Base-by-base conservation (phyloP, 108 stramenopile species). In the Nitzschia inconspicua region DNA sequence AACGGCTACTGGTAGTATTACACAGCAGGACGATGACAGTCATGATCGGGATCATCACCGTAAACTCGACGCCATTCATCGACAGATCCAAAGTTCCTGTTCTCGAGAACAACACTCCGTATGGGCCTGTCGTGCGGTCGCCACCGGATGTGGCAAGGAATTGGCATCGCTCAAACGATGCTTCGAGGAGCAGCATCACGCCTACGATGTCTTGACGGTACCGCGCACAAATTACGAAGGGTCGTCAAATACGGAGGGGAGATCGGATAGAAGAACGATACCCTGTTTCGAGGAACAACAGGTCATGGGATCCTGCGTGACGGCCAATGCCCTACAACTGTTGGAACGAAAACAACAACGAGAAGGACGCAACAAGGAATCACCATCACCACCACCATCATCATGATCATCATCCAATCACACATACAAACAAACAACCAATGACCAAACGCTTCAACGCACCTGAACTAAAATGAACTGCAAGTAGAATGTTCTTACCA, bases 91-190 rank as follows among this genome's bases (percentile, higher is more conserved):
- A 8, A 37, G 27, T 5, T 57, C 60, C 3, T 80, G 79, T 72
- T 47, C 64, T 13, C 42, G 70, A 18, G 79, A 80, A 52, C 51
- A 66, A 24, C 74, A 75, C 49, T 53, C 73, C n/a, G 41, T 80
- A 2, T 80, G 74, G 73, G 70, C 57, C 3, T 80, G 79, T 48
- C 73, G 73, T 3, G 73, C 70, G 19, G 61, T 80, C 1, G 57
- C 72, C 2, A 40, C 74, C 4, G 63, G 66, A 1, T 80, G 79
- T 68, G 79, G 73, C 0, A 63, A 54, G 20, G 66, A 75, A 39
- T 42, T 75, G 41, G 57, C 37, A 4, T 24, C 49, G 19, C 27
- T 80, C 18, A 67, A 66, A 29, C 43, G 50, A 8, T 74, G 74
- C 43, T 71, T 80, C 44, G 63, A 72, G 16, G 49, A 67, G 8